Conservation (phyloP, 257 asterid genomes). For the Striga asiatica region DNA sequence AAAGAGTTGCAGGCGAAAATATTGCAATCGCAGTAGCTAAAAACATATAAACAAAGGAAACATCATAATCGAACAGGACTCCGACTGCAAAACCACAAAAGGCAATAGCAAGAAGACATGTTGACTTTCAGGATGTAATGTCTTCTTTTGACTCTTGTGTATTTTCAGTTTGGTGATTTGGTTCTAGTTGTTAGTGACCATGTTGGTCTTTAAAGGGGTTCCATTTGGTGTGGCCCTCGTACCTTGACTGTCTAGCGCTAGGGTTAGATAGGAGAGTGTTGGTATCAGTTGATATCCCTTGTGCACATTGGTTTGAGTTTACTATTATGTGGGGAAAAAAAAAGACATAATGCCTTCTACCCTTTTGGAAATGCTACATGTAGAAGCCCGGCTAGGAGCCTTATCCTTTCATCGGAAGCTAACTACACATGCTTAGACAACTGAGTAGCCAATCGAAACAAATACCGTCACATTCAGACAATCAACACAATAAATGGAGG, state of each 20-base stretch:
- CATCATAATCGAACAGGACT: conserved; percentile 50
- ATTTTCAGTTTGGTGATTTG: too few species aligned
- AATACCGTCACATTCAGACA: neutral
- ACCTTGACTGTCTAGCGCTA: too few species aligned
- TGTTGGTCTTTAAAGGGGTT: too few species aligned
- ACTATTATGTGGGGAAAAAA: too few species aligned
- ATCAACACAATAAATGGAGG: too few species aligned
- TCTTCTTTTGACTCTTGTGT: too few species aligned
- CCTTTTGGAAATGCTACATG: conserved; percentile 36
- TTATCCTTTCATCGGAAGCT: conserved; percentile 71
- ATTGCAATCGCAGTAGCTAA: conserved; percentile 47
- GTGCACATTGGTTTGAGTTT: too few species aligned
- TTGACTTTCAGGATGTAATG: too few species aligned
- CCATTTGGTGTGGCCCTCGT: too few species aligned
- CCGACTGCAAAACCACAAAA: conserved; percentile 74
- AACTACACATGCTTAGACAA: conserved; percentile 89
- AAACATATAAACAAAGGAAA: conserved; percentile 44
- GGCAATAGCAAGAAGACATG: conserved; percentile 59
- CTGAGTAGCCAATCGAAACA: conserved; percentile 89
- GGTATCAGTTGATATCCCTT: too few species aligned
- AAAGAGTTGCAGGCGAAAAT: conserved; percentile 45
- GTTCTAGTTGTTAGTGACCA: too few species aligned
- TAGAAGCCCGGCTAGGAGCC: conserved; percentile 26
- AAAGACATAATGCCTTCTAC: conserved; percentile 60
- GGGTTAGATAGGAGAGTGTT: too few species aligned